Evolutionary conservation across 2,329 filamentous ascomycete genomes (phyloP), one percentile per base, ranked within the genome.

Genomic region (Ophiocordyceps robertsii): DNA sequence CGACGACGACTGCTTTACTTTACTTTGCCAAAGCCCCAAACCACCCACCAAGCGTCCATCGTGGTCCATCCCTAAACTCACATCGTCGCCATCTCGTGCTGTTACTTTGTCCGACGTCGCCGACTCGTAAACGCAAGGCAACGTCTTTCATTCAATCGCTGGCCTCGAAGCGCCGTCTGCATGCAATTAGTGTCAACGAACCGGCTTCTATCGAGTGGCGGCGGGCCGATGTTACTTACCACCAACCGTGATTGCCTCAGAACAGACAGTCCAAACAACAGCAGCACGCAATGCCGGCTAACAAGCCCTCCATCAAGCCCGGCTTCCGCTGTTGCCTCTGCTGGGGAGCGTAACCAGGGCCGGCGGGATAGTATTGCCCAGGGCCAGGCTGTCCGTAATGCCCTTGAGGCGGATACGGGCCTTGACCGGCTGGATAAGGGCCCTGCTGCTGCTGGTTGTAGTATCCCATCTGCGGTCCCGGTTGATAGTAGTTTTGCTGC

Each of bases 181-280:
- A 27, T 27, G 24, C 24, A 6, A 7, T 27, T 27, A 6, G 9
- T 27, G 24, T 27, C 24, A 27, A 9, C 24, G 24, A 6, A 27
- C 24, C 24, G 24, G 24, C 24, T 19, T 31, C 29, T 11, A 6
- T 31, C 29, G 29, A 27, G 24, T 6, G 24, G 24, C 3, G 24
- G 24, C 24, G 24, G 24, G 24, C 24, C 24, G 9, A 27, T 9
- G 24, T 6, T 27, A 6, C 43, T 14, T 12, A 27, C 24, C 13
- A 17, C 16, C 19, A 19, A 29, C 6, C 24, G 5, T 16, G 21
- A 21, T 27, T 27, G 21, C 21, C 44, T 58, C 69, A 77, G 52
- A 75, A 75, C n/a, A 77, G 53, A 37, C 64, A 61, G 49, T 77
- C 73, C 52, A 77, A 54, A 53, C 73, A 77, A 59, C 73, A 77